Conservation (phyloP, 2,329 filamentous ascomycete genomes). For the Trichophyton equinum region DNA sequence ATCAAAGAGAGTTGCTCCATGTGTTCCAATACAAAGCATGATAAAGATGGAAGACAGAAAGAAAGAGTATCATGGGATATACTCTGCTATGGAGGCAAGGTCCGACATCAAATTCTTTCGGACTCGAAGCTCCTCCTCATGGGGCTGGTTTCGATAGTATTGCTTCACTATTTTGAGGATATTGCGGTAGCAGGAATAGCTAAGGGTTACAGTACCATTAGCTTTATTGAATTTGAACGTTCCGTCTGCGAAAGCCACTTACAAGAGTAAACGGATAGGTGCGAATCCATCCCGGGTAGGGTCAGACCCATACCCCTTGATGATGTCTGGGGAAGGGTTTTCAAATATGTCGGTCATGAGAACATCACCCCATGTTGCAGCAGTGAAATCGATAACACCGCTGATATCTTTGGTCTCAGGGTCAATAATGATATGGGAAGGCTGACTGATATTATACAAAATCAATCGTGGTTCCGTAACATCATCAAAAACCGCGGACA, state of each 20-base stretch:
- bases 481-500: slow-evolving; percentile 37
- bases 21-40: neutral
- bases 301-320: slow-evolving; percentile 26
- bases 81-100: slow-evolving; percentile 20
- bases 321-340: slow-evolving; percentile 22
- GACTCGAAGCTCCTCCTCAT: slow-evolving; percentile 26
- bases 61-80: slow-evolving; percentile 11
- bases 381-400: slow-evolving; percentile 42
- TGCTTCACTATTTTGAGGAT: slow-evolving; percentile 27
- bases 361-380: slow-evolving; percentile 45
- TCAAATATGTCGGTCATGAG: slow-evolving; percentile 42
- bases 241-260: neutral
- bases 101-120: slow-evolving; percentile 25
- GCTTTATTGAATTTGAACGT: slow-evolving; percentile 8
- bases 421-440: slow-evolving; percentile 42
- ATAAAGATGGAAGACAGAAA: neutral
- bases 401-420: slow-evolving; percentile 36
- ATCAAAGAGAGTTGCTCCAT: neutral
- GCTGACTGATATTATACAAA: slow-evolving; percentile 36
- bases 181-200: slow-evolving; percentile 30
- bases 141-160: slow-evolving; percentile 28
- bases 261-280: slow-evolving; percentile 26
- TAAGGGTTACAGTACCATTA: slow-evolving; percentile 10
- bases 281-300: slow-evolving; percentile 17
- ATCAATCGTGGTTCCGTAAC: slow-evolving; percentile 42